Conservation (phyloP, 495 filamentous ascomycete species). For the Aspergillus kassunensis region DNA sequence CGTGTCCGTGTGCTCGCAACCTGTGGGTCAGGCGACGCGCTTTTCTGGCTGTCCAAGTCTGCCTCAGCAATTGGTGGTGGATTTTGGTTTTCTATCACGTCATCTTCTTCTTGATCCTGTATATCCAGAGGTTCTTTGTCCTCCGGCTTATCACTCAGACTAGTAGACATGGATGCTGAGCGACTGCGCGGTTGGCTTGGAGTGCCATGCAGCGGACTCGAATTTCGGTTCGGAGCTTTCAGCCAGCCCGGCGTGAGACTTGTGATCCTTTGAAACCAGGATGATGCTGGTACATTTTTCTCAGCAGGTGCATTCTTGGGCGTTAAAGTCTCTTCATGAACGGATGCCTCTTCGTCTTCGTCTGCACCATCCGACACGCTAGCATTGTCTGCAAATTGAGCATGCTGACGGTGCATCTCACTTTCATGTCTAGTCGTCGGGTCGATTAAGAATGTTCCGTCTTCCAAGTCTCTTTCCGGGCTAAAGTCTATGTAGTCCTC, state of each 20-base stretch:
- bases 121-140: constrained; percentile 8
- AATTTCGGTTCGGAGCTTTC: constrained; percentile 27
- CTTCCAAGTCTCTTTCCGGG: constrained; percentile 23
- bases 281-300: constrained; percentile 25
- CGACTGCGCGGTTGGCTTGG: constrained; percentile 3
- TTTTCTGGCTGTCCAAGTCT: not conserved
- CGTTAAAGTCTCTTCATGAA: constrained; percentile 21
- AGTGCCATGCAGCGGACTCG: constrained; percentile 18
- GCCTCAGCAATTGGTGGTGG: not conserved
- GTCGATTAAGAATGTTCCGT: constrained; percentile 23
- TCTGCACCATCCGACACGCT: constrained; percentile 16
- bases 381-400: constrained; percentile 12
- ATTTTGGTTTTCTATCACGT: not conserved
- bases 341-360: constrained; percentile 13
- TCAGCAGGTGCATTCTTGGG: constrained; percentile 21
- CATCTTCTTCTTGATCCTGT: not conserved
- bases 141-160: not conserved
- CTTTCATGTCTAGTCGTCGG: constrained; percentile 22
- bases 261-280: constrained; percentile 39
- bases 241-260: constrained; percentile 40
- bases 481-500: constrained; percentile 21
- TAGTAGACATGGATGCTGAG: not conserved
- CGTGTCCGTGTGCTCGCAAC: not conserved
- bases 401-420: constrained; percentile 11
- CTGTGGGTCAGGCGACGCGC: not conserved